phyloP scores from a whole-genome alignment of 345 rosid genomes.

The Citrus maxima region DNA sequence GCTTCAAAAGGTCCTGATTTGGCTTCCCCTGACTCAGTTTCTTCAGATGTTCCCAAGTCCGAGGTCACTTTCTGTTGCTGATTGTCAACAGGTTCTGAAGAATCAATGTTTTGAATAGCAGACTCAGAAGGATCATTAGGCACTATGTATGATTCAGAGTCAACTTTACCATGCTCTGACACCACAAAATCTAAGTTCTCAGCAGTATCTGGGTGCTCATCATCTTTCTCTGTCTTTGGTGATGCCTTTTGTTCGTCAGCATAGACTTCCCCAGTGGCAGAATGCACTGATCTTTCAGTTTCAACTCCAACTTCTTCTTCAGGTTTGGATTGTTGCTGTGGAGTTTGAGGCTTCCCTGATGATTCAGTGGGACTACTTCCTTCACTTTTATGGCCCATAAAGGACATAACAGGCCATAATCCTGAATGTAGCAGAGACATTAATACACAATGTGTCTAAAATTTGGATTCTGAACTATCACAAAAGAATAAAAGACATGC shows the following conservation, averaged over 20 bases:
- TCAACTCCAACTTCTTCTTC: slow-evolving; percentile 40
- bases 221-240: slow-evolving; percentile 24
- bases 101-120: slow-evolving; percentile 27
- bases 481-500: background rate
- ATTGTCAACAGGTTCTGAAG: slow-evolving; percentile 30
- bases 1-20: slow-evolving; percentile 33
- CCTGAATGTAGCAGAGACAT: slow-evolving; percentile 44
- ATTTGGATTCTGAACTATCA: background rate
- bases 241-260: slow-evolving; percentile 40
- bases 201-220: slow-evolving; percentile 26
- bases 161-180: slow-evolving; percentile 36
- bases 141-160: slow-evolving; percentile 31
- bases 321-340: slow-evolving; percentile 24
- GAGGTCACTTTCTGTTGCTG: slow-evolving; percentile 34
- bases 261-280: slow-evolving; percentile 17
- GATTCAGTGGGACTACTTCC: slow-evolving; percentile 36
- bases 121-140: slow-evolving; percentile 37
- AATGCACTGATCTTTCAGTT: slow-evolving; percentile 26
- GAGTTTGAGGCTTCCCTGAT: slow-evolving; percentile 34
- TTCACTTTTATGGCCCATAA: slow-evolving; percentile 69
- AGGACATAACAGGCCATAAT: slow-evolving; percentile 76
- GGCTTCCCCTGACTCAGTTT: slow-evolving; percentile 35
- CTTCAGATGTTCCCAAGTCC: slow-evolving; percentile 31
- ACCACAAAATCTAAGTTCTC: slow-evolving; percentile 33
- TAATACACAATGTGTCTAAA: background rate